Conservation (phyloP, 164 flowering plant species). For the Kalanchoe fedtschenkoi region DNA sequence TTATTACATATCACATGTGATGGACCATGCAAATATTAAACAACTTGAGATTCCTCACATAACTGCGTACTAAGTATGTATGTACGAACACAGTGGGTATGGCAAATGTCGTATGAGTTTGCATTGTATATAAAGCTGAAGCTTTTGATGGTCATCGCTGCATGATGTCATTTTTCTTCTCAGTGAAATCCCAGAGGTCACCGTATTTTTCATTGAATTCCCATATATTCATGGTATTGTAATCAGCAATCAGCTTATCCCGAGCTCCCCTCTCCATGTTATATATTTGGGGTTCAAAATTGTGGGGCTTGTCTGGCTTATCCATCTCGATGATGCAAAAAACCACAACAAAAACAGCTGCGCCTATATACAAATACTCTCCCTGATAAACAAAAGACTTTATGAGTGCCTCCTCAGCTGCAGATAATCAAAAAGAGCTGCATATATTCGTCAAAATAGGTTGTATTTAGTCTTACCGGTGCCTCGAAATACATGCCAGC, state of each 20-base stretch:
- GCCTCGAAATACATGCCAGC: conserved; percentile 57
- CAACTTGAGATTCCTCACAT: too few species aligned
- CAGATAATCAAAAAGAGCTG: not conserved
- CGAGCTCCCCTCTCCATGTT: conserved; percentile 93
- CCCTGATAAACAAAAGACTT: conserved; percentile 35
- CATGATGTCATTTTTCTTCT: conserved; percentile 37
- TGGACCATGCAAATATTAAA: too few species aligned
- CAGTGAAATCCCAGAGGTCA: conserved; percentile 90
- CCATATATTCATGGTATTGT: conserved; percentile 92
- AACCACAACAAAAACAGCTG: conserved; percentile 60
- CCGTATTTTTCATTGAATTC: conserved; percentile 95
- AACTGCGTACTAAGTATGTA: too few species aligned
- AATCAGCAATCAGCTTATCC: conserved; percentile 76
- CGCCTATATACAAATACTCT: conserved; percentile 80
- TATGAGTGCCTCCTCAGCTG: not conserved
- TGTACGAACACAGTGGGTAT: not conserved
- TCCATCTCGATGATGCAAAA: conserved; percentile 84
- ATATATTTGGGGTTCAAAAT: conserved; percentile 91
- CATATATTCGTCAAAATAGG: too few species aligned
- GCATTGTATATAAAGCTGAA: not conserved
- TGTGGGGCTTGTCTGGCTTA: conserved; percentile 81
- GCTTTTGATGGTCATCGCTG: conserved; percentile 21
- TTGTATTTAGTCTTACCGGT: conserved; percentile 35
- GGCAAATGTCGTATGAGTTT: not conserved
- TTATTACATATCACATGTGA: too few species aligned